Evolutionary conservation across 768 basidiomycete species (phyloP), one percentile per base, ranked within the genome.

Genomic region (Mrakia blollopis): DNA sequence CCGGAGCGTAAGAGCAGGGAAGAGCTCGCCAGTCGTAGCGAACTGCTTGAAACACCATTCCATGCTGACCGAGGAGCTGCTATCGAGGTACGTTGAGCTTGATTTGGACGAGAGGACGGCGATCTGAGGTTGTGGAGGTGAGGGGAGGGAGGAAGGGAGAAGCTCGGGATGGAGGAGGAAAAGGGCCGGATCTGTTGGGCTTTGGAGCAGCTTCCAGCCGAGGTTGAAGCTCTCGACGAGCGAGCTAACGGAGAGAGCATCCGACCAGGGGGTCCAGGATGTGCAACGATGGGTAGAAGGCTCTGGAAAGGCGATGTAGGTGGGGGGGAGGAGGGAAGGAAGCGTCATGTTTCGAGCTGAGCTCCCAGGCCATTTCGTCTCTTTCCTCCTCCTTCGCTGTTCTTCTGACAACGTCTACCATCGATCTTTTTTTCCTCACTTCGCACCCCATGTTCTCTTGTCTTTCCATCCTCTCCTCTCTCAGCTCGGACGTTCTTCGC

Each of bases 241-340:
- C 65, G 25, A 37, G 65, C 65, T 68, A 41, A 4, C 65, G 65
- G 44, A 39, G 18, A 68, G 21, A 68, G 65, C 65, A 68, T 68
- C 65, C 39, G 18, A 41, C 39, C 18, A 41, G 65, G 21, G 37
- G 0, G 3, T 57, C 25, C 57, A 57, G 8, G 28, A 28, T 25
- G 57, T n/a, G n/a, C 57, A 14, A 28, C 1, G 25, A 28, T 7
- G 9, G 5, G 57, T 50, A 57, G 25, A 57, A 28, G 57, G 25
- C 4, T 25, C 28, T n/a, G 57, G 25, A 7, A 9, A 13, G 57
- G 57, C n/a, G n/a, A n/a, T n/a, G 57, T 9, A 28, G 28, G 25
- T n/a, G 25, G 25, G 57, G 28, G 57, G 57, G 10, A 54, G 7
- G 57, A 28, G 57, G 47, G 5, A 50, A 7, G 16, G 3, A 14